Percentiles rank a stretch among this genome's conserved stretches.
Conservation (phyloP, 2,329 filamentous ascomycete species). For the Sclerotinia sclerotiorum region DNA sequence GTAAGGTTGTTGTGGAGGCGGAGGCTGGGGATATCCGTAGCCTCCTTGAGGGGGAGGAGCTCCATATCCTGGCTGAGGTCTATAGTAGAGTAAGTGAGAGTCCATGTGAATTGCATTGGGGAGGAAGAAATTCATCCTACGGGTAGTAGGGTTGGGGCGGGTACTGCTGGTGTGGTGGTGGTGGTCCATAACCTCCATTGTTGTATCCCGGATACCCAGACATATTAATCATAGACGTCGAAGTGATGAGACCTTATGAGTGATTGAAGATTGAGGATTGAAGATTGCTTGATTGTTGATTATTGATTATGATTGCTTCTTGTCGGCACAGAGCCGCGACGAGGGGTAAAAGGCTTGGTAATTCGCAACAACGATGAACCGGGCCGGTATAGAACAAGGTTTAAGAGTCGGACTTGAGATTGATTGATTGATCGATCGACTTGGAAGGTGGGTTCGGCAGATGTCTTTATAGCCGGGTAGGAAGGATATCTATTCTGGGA, state of each 20-base stretch:
- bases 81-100: slow-evolving; percentile 22
- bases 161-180: slow-evolving; percentile 43
- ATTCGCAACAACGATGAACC: slow-evolving; percentile 6
- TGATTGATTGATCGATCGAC: neutral
- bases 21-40: slow-evolving; percentile 52
- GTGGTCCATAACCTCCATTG: slow-evolving; percentile 46
- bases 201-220: slow-evolving; percentile 63
- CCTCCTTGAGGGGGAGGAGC: slow-evolving; percentile 40
- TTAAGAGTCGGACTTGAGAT: neutral
- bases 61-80: slow-evolving; percentile 33
- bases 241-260: neutral
- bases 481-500: slow-evolving; percentile 1
- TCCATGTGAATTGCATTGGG: slow-evolving; percentile 2
- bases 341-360: slow-evolving; percentile 7
- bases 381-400: neutral
- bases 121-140: slow-evolving; percentile 42
- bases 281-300: too few relatives aligned
- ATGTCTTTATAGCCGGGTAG: slow-evolving; percentile 17
- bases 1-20: slow-evolving; percentile 47
- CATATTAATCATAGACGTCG: slow-evolving; percentile 45
- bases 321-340: slow-evolving; percentile 9
- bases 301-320: neutral
- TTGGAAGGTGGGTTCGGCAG: slow-evolving; percentile 16
- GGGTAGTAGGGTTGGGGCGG: slow-evolving; percentile 48
- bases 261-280: neutral